Evolutionary conservation across 139 green algal genomes (phyloP).

Genomic region (Astrephomene gubernaculifera): DNA sequence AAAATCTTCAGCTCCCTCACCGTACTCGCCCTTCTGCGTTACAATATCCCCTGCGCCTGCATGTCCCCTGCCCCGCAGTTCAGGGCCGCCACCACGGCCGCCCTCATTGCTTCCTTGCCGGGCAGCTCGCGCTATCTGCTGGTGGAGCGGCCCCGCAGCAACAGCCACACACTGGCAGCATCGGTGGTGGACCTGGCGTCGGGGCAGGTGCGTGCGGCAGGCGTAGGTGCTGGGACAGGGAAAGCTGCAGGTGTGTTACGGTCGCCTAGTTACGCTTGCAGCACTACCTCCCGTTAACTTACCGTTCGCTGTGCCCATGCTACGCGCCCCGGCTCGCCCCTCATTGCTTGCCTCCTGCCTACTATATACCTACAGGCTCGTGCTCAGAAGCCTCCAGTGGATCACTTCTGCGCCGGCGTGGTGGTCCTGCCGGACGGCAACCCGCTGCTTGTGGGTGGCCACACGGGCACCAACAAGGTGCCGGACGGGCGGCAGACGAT

Average conservation of each 20-base stretch:
- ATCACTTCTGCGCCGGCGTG: constrained; percentile 3
- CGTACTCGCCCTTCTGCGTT: too few species aligned
- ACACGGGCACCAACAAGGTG: background rate
- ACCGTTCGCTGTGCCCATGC: background rate
- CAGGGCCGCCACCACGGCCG: background rate
- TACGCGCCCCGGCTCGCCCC: too few species aligned
- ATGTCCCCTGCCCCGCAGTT: background rate
- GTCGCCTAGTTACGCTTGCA: background rate
- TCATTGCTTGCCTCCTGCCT: background rate
- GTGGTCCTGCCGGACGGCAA: background rate
- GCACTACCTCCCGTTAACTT: background rate
- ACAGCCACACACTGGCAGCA: background rate
- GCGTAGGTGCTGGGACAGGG: background rate
- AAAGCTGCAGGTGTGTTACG: background rate
- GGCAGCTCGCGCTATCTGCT: background rate
- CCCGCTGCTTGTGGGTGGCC: constrained; percentile 3
- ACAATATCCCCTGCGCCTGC: background rate
- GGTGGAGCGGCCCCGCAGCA: background rate
- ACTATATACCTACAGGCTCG: background rate
- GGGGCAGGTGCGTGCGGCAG: background rate
- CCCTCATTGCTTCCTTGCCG: background rate
- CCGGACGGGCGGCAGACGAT: background rate
- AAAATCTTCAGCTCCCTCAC: too few species aligned
- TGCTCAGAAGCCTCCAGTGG: background rate
- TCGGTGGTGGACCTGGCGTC: background rate